Evolutionary conservation across 352 stramenopile species (phyloP), one percentile per base, ranked within the genome.

Genomic region (Discostella stelligera): DNA sequence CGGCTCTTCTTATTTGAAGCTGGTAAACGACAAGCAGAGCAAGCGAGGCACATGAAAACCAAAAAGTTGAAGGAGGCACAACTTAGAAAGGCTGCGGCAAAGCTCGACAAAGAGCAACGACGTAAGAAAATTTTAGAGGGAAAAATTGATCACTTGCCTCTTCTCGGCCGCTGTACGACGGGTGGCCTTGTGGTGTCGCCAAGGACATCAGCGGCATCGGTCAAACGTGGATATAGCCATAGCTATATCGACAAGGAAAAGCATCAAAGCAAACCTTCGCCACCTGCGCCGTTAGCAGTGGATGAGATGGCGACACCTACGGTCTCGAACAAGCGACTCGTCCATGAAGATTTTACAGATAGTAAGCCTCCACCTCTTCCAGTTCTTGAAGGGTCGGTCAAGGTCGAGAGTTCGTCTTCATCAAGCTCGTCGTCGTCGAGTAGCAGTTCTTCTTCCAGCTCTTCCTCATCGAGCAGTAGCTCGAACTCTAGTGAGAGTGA

Each of bases 1-100:
- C 84, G 87, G n/a, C 84, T 97, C 68, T 79, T 84, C 63, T 60
- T 84, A 4, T 97, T 98, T 67, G 95, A 98, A 68, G 87, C 91
- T 46, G 84, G 76, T 23, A 52, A 87, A 62, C 72, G 86, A 61
- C 80, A 92, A 50, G 65, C 68, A 8, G 66, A 84, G 41, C 69
- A 80, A 67, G 80, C 78, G 11, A 74, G 84, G 53, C 79, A 79
- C 48, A 71, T 74, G 48, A 64, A 84, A 32, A 61, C 77, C 25
- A 70, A 71, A 30, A 91, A 90, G 65, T 78, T 90, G n/a, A 89
- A 89, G 67, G 76, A 89, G 30, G 72, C 76, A 10, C 79, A 90
- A 62, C 58, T 82, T 7, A 68, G 79, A 16, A 81, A 87, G 37
- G 71, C 76, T 2, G 73, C 68, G 25, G 72, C 77, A 46, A 83